Conservation (phyloP, 805 yeast species). For the Pichia pseudocactophila region DNA sequence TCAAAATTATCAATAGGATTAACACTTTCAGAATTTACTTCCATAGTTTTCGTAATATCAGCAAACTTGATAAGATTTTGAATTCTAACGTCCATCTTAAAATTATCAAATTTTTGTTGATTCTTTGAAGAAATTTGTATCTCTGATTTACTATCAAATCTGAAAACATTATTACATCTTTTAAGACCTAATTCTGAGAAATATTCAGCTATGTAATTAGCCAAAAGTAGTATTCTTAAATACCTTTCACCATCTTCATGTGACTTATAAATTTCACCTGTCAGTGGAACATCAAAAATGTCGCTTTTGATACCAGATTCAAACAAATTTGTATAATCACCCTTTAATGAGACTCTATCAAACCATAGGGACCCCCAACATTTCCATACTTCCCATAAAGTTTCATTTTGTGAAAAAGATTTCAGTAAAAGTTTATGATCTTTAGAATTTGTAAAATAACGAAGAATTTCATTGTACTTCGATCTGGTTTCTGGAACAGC, state of each 20-base stretch:
- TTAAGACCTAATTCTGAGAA: slow-evolving; percentile 45
- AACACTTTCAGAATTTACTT: background rate
- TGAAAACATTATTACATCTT: slow-evolving; percentile 38
- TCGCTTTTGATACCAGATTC: slow-evolving; percentile 52
- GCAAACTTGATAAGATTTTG: slow-evolving; percentile 15
- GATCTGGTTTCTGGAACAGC: slow-evolving; percentile 17
- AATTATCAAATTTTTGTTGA: slow-evolving; percentile 15
- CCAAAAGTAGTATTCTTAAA: slow-evolving; percentile 42
- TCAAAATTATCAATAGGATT: slow-evolving; percentile 1
- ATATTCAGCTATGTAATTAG: slow-evolving; percentile 41
- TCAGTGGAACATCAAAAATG: slow-evolving; percentile 51
- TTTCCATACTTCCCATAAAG: slow-evolving; percentile 69
- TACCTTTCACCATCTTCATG: slow-evolving; percentile 43
- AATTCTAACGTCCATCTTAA: slow-evolving; percentile 21
- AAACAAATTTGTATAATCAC: slow-evolving; percentile 39
- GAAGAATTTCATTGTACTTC: slow-evolving; percentile 4
- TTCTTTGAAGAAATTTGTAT: slow-evolving; percentile 12
- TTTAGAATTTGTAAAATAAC: background rate
- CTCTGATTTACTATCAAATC: slow-evolving; percentile 19
- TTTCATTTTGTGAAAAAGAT: slow-evolving; percentile 49
- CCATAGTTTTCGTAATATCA: background rate
- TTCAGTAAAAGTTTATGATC: slow-evolving; percentile 34
- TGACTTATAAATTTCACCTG: slow-evolving; percentile 46
- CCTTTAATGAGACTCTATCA: slow-evolving; percentile 47
- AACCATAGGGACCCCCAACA: slow-evolving; percentile 84